A percentile compares a stretch with the other conserved stretches of the same genome.
Evolutionary conservation across 2,329 filamentous ascomycete genomes (phyloP).

Genomic region (Gaeumannomyces tritici): DNA sequence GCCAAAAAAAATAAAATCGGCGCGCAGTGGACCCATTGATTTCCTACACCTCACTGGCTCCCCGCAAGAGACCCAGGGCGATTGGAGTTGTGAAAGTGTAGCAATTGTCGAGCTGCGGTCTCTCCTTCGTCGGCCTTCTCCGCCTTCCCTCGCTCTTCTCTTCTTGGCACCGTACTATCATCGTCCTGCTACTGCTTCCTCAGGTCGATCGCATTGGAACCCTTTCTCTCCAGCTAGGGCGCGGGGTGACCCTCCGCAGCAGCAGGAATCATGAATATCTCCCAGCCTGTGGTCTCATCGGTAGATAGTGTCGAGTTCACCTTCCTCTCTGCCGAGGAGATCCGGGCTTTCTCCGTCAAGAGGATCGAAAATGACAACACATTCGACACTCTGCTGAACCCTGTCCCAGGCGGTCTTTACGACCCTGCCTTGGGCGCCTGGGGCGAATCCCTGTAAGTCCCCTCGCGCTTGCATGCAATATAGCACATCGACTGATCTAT

Average conservation of each 20-base stretch:
- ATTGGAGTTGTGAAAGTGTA: neutral
- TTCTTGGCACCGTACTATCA: neutral
- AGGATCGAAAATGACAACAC: constrained; percentile 87
- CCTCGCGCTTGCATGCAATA: neutral
- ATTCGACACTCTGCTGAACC: constrained; percentile 87
- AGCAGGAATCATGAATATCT: constrained; percentile 49
- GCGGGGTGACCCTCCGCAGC: constrained; percentile 1
- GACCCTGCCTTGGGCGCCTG: constrained; percentile 87
- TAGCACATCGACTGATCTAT: neutral
- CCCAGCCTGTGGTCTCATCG: constrained; percentile 73
- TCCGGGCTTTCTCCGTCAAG: constrained; percentile 84
- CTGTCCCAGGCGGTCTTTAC: constrained; percentile 83
- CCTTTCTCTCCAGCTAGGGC: neutral
- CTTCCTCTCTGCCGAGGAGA: constrained; percentile 73
- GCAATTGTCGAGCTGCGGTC: neutral
- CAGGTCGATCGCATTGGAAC: neutral
- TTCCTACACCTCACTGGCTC: neutral
- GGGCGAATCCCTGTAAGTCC: constrained; percentile 67
- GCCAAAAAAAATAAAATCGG: constrained; percentile 5
- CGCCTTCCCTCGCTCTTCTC: neutral
- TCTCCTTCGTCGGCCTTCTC: neutral
- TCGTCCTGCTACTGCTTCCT: neutral
- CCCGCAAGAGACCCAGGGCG: neutral
- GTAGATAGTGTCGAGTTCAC: constrained; percentile 85
- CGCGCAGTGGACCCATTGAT: neutral